Percentiles rank a stretch among this genome's conserved stretches.
Evolutionary conservation across 139 green algal species (phyloP).

Genomic region (Volvox reticuliferus): DNA sequence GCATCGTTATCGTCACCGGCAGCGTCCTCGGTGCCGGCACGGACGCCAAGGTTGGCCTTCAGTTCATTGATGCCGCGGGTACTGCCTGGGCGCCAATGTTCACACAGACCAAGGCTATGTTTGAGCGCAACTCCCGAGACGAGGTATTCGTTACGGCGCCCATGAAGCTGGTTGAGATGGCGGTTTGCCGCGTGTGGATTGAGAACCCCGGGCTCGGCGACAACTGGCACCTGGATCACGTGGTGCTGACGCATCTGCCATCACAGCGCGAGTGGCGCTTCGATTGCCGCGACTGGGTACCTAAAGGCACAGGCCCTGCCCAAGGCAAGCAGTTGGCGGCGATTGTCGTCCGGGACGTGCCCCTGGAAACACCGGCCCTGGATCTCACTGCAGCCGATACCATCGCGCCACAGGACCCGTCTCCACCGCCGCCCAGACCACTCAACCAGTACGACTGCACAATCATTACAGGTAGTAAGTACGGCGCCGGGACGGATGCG

Average conservation of each 20-base stretch:
- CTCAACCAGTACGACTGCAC: constrained; percentile 49
- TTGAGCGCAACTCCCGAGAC: constrained; percentile 42
- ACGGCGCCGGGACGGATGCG: constrained; percentile 67
- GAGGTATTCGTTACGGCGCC: constrained; percentile 44
- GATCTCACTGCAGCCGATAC: neutral
- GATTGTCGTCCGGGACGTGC: constrained; percentile 50
- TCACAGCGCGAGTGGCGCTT: constrained; percentile 59
- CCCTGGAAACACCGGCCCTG: neutral
- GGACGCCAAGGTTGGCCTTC: constrained; percentile 54
- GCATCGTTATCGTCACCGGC: constrained; percentile 44
- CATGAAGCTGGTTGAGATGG: constrained; percentile 29
- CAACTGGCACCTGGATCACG: constrained; percentile 57
- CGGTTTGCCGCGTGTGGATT: constrained; percentile 44
- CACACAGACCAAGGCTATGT: constrained; percentile 56
- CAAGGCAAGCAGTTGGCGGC: constrained; percentile 42
- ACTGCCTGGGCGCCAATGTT: constrained; percentile 50
- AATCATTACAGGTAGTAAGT: constrained; percentile 60
- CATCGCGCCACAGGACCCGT: no score
- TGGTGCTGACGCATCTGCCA: constrained; percentile 52
- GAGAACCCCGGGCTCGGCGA: constrained; percentile 48
- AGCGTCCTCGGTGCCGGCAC: constrained; percentile 61
- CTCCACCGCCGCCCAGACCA: neutral
- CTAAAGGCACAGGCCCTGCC: constrained; percentile 39
- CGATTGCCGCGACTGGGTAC: constrained; percentile 55
- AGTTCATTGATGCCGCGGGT: constrained; percentile 49